Conservation (phyloP, 495 filamentous ascomycete species). For the Ramalina intermedia region DNA sequence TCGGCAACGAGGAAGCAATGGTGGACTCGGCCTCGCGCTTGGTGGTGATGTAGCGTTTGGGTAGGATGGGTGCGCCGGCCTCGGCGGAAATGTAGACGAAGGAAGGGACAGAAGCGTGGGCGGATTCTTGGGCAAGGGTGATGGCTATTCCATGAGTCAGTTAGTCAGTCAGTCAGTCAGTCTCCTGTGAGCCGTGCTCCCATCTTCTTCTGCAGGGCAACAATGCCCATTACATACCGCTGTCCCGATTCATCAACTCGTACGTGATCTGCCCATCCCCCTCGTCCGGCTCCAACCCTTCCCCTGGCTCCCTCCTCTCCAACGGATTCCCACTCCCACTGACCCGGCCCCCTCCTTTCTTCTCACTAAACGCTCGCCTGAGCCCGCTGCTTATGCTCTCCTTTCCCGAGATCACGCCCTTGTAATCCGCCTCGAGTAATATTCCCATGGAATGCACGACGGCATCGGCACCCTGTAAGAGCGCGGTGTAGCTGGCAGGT, state of each 20-base stretch:
- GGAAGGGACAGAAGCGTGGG: conserved; percentile 41
- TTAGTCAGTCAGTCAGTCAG: not conserved
- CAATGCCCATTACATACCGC: conserved; percentile 28
- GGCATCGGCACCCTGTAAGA: conserved; percentile 58
- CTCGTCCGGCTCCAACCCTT: conserved; percentile 48
- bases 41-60: conserved; percentile 72
- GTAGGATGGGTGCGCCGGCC: conserved; percentile 68
- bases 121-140: conserved; percentile 69
- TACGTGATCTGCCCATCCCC: conserved; percentile 71
- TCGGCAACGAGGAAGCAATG: conserved; percentile 55
- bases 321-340: conserved; percentile 35
- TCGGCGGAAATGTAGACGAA: conserved; percentile 87
- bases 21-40: conserved; percentile 81
- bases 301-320: conserved; percentile 34
- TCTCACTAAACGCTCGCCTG: conserved; percentile 56
- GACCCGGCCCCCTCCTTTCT: conserved; percentile 43
- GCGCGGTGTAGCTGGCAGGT: conserved; percentile 58
- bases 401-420: conserved; percentile 69
- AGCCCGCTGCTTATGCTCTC: conserved; percentile 65
- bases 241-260: conserved; percentile 95
- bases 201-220: no score
- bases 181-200: no score
- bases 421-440: conserved; percentile 95
- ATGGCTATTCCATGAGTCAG: conserved; percentile 30
- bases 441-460: conserved; percentile 93